These are phyloP conservation scores for Apiotrichum brassicae DNA, from an alignment of 1,284 basidiomycete genomes.

Conservation along the genomic window DNA sequence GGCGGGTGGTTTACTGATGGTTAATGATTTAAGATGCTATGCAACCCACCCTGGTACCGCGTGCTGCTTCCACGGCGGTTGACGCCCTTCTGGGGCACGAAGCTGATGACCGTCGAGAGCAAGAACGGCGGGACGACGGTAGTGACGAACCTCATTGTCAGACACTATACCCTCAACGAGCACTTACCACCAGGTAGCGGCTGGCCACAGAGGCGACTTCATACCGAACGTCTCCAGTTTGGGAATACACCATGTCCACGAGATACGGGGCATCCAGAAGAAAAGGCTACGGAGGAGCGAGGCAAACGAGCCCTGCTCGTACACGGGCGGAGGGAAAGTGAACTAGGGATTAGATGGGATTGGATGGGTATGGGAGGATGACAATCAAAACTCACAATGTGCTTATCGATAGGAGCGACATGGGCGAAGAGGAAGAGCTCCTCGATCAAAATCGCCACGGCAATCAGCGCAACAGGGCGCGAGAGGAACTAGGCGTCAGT, in stretches of 20 bases:
- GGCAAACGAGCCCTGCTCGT: slow-evolving; percentile 25
- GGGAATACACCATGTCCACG: slow-evolving; percentile 28
- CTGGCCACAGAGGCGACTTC: slow-evolving; percentile 29
- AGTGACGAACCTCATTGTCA: slow-evolving; percentile 37
- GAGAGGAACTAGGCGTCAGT: slow-evolving; percentile 26
- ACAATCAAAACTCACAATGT: slow-evolving; percentile 20
- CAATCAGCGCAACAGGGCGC: slow-evolving; percentile 26
- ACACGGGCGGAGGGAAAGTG: slow-evolving; percentile 32
- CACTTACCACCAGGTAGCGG: slow-evolving; percentile 42
- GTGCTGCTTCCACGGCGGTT: slow-evolving; percentile 20
- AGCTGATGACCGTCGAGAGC: slow-evolving; percentile 37
- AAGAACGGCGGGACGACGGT: slow-evolving; percentile 41
- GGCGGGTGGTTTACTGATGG: slow-evolving; percentile 20
- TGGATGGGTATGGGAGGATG: no score
- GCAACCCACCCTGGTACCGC: slow-evolving; percentile 26
- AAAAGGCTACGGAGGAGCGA: slow-evolving; percentile 32
- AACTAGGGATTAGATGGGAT: slow-evolving; percentile 11
- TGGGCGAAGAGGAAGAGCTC: slow-evolving; percentile 30
- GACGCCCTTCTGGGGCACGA: slow-evolving; percentile 34
- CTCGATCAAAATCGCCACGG: slow-evolving; percentile 29
- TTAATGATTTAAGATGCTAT: neutral
- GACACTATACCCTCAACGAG: no score
- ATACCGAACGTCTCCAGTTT: slow-evolving; percentile 23
- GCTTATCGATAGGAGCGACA: slow-evolving; percentile 35
- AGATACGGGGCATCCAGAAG: slow-evolving; percentile 38